These are phyloP conservation scores for Globisporangium heterothallicum DNA, from an alignment of 352 stramenopile species.

Conservation along the genomic window DNA sequence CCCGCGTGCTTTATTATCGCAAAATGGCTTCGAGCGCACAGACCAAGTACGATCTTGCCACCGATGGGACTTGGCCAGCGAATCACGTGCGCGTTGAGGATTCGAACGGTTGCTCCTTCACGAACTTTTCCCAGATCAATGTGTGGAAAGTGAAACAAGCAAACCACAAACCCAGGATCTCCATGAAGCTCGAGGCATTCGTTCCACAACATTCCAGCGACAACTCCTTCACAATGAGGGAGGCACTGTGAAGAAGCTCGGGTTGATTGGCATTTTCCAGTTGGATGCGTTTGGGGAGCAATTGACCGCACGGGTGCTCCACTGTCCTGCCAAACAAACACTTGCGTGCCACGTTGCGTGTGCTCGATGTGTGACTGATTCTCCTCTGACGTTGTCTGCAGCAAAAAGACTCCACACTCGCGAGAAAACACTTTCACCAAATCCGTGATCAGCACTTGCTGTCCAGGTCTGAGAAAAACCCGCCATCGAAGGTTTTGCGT, in stretches of 20 bases:
- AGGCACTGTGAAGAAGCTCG: conserved; percentile 14
- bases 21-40: conserved; percentile 34
- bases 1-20: conserved; percentile 11
- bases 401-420: conserved; percentile 55
- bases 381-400: conserved; percentile 34
- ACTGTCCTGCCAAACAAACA: conserved; percentile 23
- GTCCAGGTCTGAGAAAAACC: conserved; percentile 37
- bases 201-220: conserved; percentile 30
- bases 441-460: conserved; percentile 47
- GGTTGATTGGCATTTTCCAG: background rate
- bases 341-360: conserved; percentile 10
- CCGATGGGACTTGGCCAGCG: conserved; percentile 25
- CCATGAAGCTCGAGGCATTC: conserved; percentile 35
- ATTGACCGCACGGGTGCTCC: background rate
- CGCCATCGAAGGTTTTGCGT: conserved; percentile 29
- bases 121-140: conserved; percentile 24
- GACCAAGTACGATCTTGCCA: conserved; percentile 23
- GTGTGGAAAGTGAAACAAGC: conserved; percentile 32
- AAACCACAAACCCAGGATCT: conserved; percentile 21
- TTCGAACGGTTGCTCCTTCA: conserved; percentile 18
- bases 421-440: conserved; percentile 58
- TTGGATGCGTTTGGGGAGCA: background rate
- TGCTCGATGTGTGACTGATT: background rate
- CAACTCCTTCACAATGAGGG: conserved; percentile 27
- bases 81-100: conserved; percentile 27